Evolutionary conservation across 108 stramenopile genomes (phyloP), one percentile per base, ranked within the genome.

Genomic region (Schizochytrium sp.): DNA sequence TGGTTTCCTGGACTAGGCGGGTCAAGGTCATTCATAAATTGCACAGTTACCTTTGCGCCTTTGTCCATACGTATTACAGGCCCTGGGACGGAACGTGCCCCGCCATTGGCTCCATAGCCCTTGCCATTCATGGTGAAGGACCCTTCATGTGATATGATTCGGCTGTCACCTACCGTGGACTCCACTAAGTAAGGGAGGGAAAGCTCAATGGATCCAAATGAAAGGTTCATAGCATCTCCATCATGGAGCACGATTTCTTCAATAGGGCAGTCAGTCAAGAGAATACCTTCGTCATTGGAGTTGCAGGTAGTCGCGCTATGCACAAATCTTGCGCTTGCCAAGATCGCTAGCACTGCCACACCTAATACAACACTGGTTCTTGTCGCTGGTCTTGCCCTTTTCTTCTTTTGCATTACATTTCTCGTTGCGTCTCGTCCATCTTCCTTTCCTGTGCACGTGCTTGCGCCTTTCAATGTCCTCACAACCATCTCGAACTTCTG

Each of bases 81-180:
- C 15, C 76, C 76, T 5, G 76, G 76, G 2, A 2, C 47, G 10
- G 76, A 55, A 5, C 50, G 10, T 5, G 76, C 76, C 28, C 50
- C 76, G 76, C 76, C 76, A 42, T 83, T 83, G 17, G 15, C 76
- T n/a, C 76, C 76, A 28, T 55, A 83, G 47, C 76, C 76, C 53
- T 83, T 83, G 45, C 76, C 76, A 40, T 83, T 8, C 76, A 83
- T 83, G 38, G 47, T 83, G 55, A 83, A 83, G 76, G 76, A 19
- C 2, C 76, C 64, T 44, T 7, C 64, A 38, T 69, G 64, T 44
- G 64, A 13, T 12, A 69, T 69, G 2, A 44, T 69, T 7, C 64
- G 50, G 28, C 38, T 83, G 45, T n/a, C 10, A 10, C 53, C 76
- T 13, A 38, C 76, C 8, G 76, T 55, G 53, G 38, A 38, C 47